phyloP scores from a whole-genome alignment of 129 eudicot species.

The Ambrosia trifida region DNA sequence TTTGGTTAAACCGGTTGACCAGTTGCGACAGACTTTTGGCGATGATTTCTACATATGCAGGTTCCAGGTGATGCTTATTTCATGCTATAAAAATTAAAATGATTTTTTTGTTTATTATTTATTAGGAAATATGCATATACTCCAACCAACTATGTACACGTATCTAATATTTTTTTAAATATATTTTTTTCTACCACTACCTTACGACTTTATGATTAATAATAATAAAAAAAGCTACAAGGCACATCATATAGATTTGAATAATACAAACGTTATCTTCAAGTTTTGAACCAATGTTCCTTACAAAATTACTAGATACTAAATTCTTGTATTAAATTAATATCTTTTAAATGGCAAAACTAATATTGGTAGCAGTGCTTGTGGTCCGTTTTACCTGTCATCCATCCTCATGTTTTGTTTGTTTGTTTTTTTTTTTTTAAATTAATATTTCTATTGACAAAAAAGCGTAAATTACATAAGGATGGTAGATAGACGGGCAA shows the following conservation, averaged over 20 bases:
- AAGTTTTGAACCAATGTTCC: background rate
- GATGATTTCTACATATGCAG: slow-evolving; percentile 61
- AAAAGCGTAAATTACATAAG: too few species aligned
- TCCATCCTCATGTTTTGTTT: too few species aligned
- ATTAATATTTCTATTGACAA: too few species aligned
- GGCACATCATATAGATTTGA: background rate
- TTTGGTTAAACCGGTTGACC: slow-evolving; percentile 47
- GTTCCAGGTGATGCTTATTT: slow-evolving; percentile 44
- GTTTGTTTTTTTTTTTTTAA: too few species aligned
- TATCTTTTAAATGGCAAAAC: too few species aligned
- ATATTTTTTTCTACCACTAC: background rate
- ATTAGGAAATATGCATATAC: slow-evolving; percentile 6
- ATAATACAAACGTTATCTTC: background rate
- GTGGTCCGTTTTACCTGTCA: too few species aligned
- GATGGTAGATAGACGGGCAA: too few species aligned
- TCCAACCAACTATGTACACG: slow-evolving; percentile 9
- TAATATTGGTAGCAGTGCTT: background rate
- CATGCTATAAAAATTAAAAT: background rate
- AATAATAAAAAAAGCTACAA: background rate
- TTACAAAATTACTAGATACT: background rate
- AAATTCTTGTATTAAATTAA: background rate
- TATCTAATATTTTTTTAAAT: background rate
- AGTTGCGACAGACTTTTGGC: slow-evolving; percentile 46
- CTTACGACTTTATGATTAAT: background rate
- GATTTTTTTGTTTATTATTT: background rate